Base-by-base conservation (phyloP, 2,329 filamentous ascomycete genomes). In the Aspergillus cejpii region DNA sequence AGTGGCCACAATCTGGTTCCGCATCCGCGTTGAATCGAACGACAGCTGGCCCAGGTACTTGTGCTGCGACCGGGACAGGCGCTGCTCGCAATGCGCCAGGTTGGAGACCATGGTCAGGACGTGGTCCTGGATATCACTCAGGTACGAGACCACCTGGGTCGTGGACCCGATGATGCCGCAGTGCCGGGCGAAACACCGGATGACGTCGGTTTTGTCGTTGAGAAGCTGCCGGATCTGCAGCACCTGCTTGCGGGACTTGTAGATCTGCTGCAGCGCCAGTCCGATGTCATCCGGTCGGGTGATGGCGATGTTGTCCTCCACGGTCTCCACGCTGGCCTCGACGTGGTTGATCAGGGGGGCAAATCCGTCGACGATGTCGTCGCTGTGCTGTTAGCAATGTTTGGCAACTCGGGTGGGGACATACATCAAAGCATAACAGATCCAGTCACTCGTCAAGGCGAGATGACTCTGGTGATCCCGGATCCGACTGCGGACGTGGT, bases 21-120 rank as follows among this genome's bases (percentile, higher is more conserved):
- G 88, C 66, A 92, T 85, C 1, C 83, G 80, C 55, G 94, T 88
- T 63, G 85, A 88, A 65, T 94, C 87, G 56, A 95, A 89, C 10
- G 84, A 89, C 45, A 96, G 80, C 61, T 94, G 91, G 1, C 89
- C 88, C 21, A 96, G 77, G 62, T 96, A 95, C 65, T 96, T 96
- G 70, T 84, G 86, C 72, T 97, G 91, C 1, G 85, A 84, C 15
- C 91, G 83, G 7, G 85, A 88, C 23, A 96, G 76, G 76, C 96
- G 95, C 76, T 96, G 95, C 66, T 97, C 91, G 52, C 92, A 94
- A 62, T 96, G 90, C 1, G 81, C 81, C 51, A 97, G 70, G 67
- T 92, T 96, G 57, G 85, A 88, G 76, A 94, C 91, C 90, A 96
- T 96, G 27, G 91, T 96, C 47, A 96, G 85, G 44, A 96, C 89